Conservation (phyloP, 192 early-diverging fungal species). For the Coemansia sp. region DNA sequence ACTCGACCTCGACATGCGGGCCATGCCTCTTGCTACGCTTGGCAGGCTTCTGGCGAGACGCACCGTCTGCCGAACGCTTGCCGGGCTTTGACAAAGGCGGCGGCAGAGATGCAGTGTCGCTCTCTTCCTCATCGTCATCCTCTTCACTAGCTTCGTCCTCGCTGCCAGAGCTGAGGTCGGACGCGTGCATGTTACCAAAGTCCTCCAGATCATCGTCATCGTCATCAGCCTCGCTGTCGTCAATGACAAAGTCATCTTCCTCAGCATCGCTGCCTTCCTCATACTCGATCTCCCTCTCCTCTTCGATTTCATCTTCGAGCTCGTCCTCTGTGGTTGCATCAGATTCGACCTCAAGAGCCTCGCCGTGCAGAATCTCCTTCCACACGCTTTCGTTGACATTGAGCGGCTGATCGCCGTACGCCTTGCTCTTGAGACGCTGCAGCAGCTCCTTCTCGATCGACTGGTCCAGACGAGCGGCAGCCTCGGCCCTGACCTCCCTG, state of each 20-base stretch:
- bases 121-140: constrained; percentile 66
- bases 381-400: constrained; percentile 91
- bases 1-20: constrained; percentile 60
- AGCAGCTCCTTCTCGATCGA: constrained; percentile 96
- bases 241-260: constrained; percentile 56
- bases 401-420: constrained; percentile 95
- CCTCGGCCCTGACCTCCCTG: constrained; percentile 87
- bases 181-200: constrained; percentile 32
- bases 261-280: constrained; percentile 47
- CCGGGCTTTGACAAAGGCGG: constrained; percentile 37
- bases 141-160: constrained; percentile 60
- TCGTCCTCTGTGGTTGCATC: constrained; percentile 72
- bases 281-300: constrained; percentile 25
- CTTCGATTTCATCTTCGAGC: constrained; percentile 56
- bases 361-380: constrained; percentile 80
- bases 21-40: constrained; percentile 52
- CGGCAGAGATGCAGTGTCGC: constrained; percentile 28
- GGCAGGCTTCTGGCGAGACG: constrained; percentile 32
- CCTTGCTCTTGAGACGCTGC: constrained; percentile 86
- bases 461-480: constrained; percentile 86
- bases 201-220: constrained; percentile 50
- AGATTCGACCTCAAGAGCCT: constrained; percentile 67
- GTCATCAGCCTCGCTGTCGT: constrained; percentile 38
- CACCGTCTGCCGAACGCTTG: constrained; percentile 37
- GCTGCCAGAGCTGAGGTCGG: constrained; percentile 61